These are phyloP conservation scores for Penicillium robsamsonii DNA, from an alignment of 495 filamentous ascomycete species.

Conservation along the genomic window DNA sequence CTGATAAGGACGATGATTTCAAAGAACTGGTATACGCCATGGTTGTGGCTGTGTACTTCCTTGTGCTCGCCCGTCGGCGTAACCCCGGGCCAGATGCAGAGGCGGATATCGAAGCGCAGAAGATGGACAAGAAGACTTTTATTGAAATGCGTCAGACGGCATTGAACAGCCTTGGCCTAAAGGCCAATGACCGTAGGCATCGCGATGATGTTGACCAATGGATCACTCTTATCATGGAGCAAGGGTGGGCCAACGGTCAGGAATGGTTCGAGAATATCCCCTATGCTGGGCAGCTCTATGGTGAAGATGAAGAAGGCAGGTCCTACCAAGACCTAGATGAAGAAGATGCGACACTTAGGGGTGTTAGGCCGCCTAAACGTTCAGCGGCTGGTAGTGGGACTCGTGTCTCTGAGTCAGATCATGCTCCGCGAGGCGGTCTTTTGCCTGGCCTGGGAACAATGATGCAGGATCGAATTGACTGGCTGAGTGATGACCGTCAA, in stretches of 20 bases:
- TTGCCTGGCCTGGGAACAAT: slow-evolving; percentile 67
- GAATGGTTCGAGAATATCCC: slow-evolving; percentile 66
- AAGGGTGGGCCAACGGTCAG: slow-evolving; percentile 58
- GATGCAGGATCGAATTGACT: slow-evolving; percentile 84
- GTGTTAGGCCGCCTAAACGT: slow-evolving; percentile 29
- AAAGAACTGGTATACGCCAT: slow-evolving; percentile 43
- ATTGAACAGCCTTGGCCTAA: slow-evolving; percentile 38
- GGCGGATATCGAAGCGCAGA: slow-evolving; percentile 28
- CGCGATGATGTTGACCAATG: slow-evolving; percentile 59
- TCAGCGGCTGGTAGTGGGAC: slow-evolving; percentile 10
- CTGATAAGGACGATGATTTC: slow-evolving; percentile 38
- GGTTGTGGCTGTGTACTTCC: slow-evolving; percentile 69
- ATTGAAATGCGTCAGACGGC: slow-evolving; percentile 50
- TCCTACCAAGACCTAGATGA: slow-evolving; percentile 33
- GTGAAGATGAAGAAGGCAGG: slow-evolving; percentile 43
- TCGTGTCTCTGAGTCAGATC: slow-evolving; percentile 5
- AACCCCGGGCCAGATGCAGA: slow-evolving; percentile 26
- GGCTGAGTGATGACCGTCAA: slow-evolving; percentile 65
- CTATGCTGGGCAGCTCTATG: slow-evolving; percentile 38
- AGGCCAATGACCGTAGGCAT: slow-evolving; percentile 34
- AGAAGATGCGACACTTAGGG: slow-evolving; percentile 29
- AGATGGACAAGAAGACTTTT: slow-evolving; percentile 49
- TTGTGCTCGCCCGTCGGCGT: slow-evolving; percentile 48
- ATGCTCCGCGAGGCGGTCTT: slow-evolving; percentile 35
- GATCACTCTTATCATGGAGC: slow-evolving; percentile 53